Evolutionary conservation across 495 filamentous ascomycete species (phyloP).

Genomic region (Aspergillus indologenus): DNA sequence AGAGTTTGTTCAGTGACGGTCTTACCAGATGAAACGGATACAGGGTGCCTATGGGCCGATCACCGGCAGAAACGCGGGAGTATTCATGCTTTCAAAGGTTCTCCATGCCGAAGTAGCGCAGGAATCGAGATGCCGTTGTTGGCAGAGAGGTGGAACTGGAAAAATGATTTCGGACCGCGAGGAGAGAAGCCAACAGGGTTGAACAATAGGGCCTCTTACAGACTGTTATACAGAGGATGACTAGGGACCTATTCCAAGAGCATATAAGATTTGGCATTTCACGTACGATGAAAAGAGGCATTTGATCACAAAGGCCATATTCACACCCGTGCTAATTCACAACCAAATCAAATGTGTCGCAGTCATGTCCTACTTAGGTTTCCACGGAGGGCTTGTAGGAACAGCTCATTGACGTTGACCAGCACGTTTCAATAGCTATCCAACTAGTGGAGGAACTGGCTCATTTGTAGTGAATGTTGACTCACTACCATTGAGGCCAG

Average conservation of each 20-base stretch:
- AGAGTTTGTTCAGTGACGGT: constrained; percentile 17
- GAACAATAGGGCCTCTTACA: constrained; percentile 36
- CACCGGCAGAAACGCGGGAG: neutral
- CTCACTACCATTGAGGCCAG: no score
- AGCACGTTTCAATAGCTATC: neutral
- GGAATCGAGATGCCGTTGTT: neutral
- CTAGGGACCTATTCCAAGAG: constrained; percentile 52
- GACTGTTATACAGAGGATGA: constrained; percentile 68
- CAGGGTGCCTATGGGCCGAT: neutral
- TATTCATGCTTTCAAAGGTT: no score
- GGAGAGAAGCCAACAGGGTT: neutral
- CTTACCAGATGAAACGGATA: constrained; percentile 7
- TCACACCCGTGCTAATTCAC: neutral
- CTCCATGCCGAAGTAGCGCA: neutral
- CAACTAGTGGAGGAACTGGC: no score
- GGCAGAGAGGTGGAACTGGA: neutral
- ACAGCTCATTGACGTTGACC: neutral
- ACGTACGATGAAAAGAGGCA: neutral
- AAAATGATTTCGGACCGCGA: constrained; percentile 2
- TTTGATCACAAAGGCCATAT: constrained; percentile 7
- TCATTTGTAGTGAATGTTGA: no score
- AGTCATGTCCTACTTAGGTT: neutral
- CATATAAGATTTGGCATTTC: constrained; percentile 29
- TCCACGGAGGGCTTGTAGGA: neutral
- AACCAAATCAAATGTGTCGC: neutral